Evolutionary conservation across 2,329 filamentous ascomycete genomes (phyloP), one percentile per base, ranked within the genome.

Genomic region (Cytospora chrysosperma): DNA sequence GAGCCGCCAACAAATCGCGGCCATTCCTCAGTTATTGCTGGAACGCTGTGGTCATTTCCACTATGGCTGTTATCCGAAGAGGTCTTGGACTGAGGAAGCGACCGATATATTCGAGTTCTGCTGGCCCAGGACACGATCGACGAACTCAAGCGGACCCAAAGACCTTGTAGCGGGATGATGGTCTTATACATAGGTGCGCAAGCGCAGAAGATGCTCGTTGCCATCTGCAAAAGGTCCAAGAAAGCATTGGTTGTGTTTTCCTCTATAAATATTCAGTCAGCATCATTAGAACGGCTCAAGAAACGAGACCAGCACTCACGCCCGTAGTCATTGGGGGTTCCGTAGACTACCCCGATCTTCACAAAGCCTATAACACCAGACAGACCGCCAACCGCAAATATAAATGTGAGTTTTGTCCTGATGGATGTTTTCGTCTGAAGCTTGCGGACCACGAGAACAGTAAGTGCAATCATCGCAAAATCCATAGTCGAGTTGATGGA

Each of bases 331-430:
- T 60, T 51, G 15, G 50, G 43, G 7, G 21, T 30, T 9, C n/a
- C 34, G 26, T 66, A 60, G 12, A 60, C 58, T 19, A 52, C 6
- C 34, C 28, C 65, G 15, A 67, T 64, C 56, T 69, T 69, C 61
- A 70, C 58, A 32, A 69, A 69, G 19, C 68, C 68, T 28, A 70
- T 63, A 34, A 70, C 54, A 10, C 68, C 68, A 21, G 62, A 70
- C 37, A 69, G 34, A 0, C 64, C 58, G 1, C 68, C 69, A 8
- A 68, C 13, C 2, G 37, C 40, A 56, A 70, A 70, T 6, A 70
- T 32, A 27, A 70, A 32, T 27, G 53, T 50, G 21, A 70, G 59
- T 52, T 65, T 70, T 43, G 47, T 54, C 59, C 67, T 69, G 15
- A 59, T 54, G n/a, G n/a, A 17, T 28, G 37, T 2, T 19, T 28